Evolutionary conservation across 371 early-diverging fungal species (phyloP).

Genomic region (Batkoa obscura): DNA sequence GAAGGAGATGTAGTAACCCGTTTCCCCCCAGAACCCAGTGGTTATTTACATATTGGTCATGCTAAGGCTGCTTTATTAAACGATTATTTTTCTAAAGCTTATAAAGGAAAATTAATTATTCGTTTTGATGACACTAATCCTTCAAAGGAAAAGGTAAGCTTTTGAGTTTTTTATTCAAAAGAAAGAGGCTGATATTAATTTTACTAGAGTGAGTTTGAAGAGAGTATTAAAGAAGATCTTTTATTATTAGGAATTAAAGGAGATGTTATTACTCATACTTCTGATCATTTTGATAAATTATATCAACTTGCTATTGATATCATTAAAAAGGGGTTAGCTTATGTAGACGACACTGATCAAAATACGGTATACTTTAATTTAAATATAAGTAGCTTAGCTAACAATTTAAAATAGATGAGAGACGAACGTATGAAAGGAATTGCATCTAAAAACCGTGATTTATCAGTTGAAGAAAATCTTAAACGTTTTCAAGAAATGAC

Average conservation of each 20-base stretch:
- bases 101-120: constrained; percentile 87
- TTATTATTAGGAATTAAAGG: constrained; percentile 67
- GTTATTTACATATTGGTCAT: constrained; percentile 98
- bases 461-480: constrained; percentile 78
- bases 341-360: constrained; percentile 91
- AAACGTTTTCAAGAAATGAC: constrained; percentile 88
- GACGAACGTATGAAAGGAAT: constrained; percentile 81
- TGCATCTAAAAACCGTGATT: constrained; percentile 74
- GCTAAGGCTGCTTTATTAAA: constrained; percentile 98
- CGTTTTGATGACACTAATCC: constrained; percentile 99
- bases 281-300: constrained; percentile 87
- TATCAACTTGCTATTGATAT: constrained; percentile 72
- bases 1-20: constrained; percentile 84
- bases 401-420: constrained; percentile 43
- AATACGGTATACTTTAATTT: constrained; percentile 22
- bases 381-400: background rate
- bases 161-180: constrained; percentile 9
- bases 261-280: constrained; percentile 74
- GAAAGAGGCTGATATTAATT: constrained; percentile 6
- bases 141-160: constrained; percentile 84
- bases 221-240: constrained; percentile 86
- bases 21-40: constrained; percentile 98
- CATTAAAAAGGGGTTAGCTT: constrained; percentile 88
- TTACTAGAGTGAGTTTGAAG: constrained; percentile 65
- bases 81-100: constrained; percentile 85